Percentiles rank a stretch among this genome's conserved stretches.
Evolutionary conservation across 192 early-diverging fungal genomes (phyloP).

Genomic region (Coemansia pectinata): DNA sequence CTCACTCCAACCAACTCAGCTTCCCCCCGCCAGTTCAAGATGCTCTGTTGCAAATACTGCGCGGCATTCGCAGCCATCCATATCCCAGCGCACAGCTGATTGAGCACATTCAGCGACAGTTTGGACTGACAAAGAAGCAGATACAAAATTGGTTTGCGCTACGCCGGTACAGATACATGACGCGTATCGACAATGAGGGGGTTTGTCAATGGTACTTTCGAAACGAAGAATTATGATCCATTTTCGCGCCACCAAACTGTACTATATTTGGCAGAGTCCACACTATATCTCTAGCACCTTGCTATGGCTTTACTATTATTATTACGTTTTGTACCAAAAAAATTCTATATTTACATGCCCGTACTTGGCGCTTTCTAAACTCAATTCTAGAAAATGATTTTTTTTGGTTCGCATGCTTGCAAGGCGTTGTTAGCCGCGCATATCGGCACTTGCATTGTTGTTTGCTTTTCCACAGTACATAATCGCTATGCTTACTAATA

Average conservation of each 20-base stretch:
- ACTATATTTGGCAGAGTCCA: background rate
- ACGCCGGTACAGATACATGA: conserved; percentile 39
- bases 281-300: background rate
- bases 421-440: background rate
- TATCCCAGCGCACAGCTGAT: conserved; percentile 24
- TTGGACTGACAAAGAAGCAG: conserved; percentile 30
- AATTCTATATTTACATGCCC: conserved; percentile 2
- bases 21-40: conserved; percentile 25
- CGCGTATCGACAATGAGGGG: conserved; percentile 10
- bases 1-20: conserved; percentile 8
- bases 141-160: conserved; percentile 51
- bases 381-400: background rate
- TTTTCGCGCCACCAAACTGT: background rate
- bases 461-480: background rate
- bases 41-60: conserved; percentile 21
- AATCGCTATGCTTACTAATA: background rate
- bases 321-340: background rate
- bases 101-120: conserved; percentile 5
- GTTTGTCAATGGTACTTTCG: conserved; percentile 31
- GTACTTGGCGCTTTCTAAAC: background rate
- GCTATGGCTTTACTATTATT: background rate
- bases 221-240: background rate
- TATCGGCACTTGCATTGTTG: background rate
- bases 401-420: background rate
- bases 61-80: conserved; percentile 27